Percentiles rank a stretch among this genome's conserved stretches.
phyloP scores from a whole-genome alignment of 2,329 filamentous ascomycete genomes.

The Graphiopsis chlorocephala region DNA sequence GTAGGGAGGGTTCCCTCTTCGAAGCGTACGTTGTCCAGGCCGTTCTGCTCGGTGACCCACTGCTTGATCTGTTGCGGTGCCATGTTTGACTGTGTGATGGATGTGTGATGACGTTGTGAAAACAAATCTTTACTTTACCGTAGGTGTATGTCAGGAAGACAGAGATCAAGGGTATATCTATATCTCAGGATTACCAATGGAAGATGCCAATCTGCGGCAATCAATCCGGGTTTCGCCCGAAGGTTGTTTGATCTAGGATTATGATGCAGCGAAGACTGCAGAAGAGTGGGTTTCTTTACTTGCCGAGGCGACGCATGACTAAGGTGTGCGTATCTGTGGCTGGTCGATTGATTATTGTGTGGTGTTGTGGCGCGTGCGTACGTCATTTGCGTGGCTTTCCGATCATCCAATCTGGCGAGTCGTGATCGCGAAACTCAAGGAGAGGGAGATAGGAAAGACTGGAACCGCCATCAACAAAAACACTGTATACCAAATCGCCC shows the following conservation, averaged over 20 bases:
- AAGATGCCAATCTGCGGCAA: neutral
- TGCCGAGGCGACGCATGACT: conserved; percentile 2
- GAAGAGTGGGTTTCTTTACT: conserved; percentile 2
- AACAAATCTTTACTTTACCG: neutral
- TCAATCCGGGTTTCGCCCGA: conserved; percentile 3
- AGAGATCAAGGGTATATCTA: neutral
- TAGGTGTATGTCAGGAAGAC: neutral
- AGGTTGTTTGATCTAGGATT: neutral
- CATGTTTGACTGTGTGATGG: conserved; percentile 12
- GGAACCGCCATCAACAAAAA: neutral
- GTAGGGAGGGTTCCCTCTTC: conserved; percentile 35
- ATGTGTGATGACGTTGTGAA: neutral
- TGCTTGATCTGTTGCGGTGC: conserved; percentile 32
- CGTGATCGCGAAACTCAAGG: neutral
- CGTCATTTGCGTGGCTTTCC: neutral
- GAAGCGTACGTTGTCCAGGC: conserved; percentile 41
- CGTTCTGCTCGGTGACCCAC: conserved; percentile 44
- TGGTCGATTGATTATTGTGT: neutral
- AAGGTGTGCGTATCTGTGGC: neutral
- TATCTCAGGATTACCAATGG: conserved; percentile 10
- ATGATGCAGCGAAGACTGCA: neutral
- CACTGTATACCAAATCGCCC: neutral
- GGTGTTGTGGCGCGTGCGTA: neutral
- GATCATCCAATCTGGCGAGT: neutral
- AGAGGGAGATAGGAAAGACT: neutral